These are phyloP conservation scores for Leccinum discolor DNA, from an alignment of 1,284 basidiomycete species.

Conservation along the genomic window DNA sequence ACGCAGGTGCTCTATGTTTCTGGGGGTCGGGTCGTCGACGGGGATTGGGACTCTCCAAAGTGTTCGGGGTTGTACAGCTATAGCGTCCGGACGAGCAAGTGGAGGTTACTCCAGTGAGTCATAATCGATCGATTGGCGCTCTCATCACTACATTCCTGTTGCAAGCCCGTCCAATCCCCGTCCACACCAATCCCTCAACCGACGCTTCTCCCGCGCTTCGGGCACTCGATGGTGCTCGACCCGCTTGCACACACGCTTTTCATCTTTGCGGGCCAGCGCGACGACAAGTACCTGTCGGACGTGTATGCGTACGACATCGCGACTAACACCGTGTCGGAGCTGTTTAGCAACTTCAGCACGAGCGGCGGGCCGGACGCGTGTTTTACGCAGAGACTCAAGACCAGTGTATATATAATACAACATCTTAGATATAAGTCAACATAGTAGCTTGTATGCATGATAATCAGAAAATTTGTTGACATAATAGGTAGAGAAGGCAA, in stretches of 20 bases:
- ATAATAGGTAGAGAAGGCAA: no score
- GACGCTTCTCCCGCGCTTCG: slow-evolving; percentile 60
- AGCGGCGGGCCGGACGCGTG: slow-evolving; percentile 65
- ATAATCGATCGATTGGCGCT: not conserved
- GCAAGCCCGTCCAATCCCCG: slow-evolving; percentile 35
- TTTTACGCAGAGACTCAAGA: slow-evolving; percentile 52
- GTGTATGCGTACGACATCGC: slow-evolving; percentile 73
- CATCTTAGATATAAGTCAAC: not conserved
- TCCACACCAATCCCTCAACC: slow-evolving; percentile 29
- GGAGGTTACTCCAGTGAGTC: slow-evolving; percentile 63
- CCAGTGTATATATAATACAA: not conserved
- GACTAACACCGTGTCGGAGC: slow-evolving; percentile 57
- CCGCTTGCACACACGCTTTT: slow-evolving; percentile 55
- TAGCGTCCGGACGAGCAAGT: slow-evolving; percentile 59
- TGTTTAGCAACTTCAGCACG: slow-evolving; percentile 58
- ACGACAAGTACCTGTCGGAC: slow-evolving; percentile 61
- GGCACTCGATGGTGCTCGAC: slow-evolving; percentile 80
- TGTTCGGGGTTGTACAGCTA: slow-evolving; percentile 76
- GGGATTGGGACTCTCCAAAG: slow-evolving; percentile 54
- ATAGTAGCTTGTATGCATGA: not conserved
- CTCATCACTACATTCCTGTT: not conserved
- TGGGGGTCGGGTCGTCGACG: slow-evolving; percentile 75
- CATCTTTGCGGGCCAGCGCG: slow-evolving; percentile 72
- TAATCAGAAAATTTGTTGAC: not conserved
- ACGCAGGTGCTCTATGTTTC: slow-evolving; percentile 76